Percentiles rank a stretch among this genome's conserved stretches.
phyloP scores from a whole-genome alignment of 108 stramenopile species.

The Nitzschia sp. region DNA sequence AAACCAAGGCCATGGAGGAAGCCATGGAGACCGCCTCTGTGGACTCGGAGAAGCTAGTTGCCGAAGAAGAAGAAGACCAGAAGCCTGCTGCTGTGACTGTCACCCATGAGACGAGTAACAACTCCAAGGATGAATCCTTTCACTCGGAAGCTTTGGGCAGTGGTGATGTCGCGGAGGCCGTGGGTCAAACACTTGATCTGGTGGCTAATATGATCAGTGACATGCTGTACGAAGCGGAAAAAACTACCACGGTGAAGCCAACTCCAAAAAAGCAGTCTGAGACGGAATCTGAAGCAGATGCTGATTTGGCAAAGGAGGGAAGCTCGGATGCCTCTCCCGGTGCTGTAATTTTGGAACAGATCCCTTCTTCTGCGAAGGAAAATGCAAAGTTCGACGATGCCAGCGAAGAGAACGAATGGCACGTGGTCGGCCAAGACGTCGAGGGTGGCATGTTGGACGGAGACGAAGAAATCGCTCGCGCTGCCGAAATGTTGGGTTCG shows the following conservation, averaged over 20 bases:
- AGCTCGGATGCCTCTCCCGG: neutral
- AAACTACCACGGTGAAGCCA: constrained; percentile 28
- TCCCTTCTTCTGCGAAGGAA: constrained; percentile 24
- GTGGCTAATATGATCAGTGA: constrained; percentile 49
- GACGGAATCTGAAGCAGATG: neutral
- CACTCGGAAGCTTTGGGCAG: constrained; percentile 70
- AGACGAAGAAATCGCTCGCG: constrained; percentile 47
- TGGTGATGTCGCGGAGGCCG: constrained; percentile 69
- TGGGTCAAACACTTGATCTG: constrained; percentile 63
- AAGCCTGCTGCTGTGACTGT: constrained; percentile 1
- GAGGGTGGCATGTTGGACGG: constrained; percentile 35
- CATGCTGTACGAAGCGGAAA: constrained; percentile 35
- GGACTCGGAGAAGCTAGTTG: constrained; percentile 31
- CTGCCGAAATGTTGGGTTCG: constrained; percentile 64
- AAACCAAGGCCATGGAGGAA: constrained; percentile 21
- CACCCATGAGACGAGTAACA: neutral
- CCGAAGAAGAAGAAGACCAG: constrained; percentile 9
- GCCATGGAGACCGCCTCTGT: constrained; percentile 25
- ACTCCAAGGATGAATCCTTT: constrained; percentile 52
- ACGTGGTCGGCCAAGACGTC: constrained; percentile 25
- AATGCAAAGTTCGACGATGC: constrained; percentile 12
- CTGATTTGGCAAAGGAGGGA: constrained; percentile 1
- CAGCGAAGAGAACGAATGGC: constrained; percentile 34
- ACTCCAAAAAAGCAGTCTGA: neutral
- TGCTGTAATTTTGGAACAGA: constrained; percentile 40